These are phyloP conservation scores for Canavalia gladiata DNA, from an alignment of 306 rosid genomes.

Conservation along the genomic window DNA sequence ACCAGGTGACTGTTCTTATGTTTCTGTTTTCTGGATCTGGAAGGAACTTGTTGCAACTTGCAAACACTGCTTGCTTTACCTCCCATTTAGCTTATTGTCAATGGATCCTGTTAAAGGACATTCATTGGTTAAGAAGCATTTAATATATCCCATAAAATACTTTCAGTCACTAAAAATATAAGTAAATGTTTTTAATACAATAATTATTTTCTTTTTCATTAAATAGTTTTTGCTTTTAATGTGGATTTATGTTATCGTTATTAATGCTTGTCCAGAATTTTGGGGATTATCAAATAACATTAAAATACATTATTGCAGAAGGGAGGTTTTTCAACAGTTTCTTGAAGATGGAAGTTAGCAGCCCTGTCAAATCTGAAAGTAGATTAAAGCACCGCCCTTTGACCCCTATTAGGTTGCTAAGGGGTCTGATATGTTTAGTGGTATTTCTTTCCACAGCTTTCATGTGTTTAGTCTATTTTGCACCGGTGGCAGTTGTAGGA, in stretches of 20 bases:
- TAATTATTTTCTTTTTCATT: neutral
- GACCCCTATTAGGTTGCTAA: constrained; percentile 68
- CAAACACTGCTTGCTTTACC: constrained; percentile 8
- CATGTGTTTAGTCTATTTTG: constrained; percentile 73
- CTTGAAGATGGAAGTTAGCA: constrained; percentile 67
- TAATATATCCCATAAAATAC: constrained; percentile 3
- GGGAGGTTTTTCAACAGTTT: constrained; percentile 56
- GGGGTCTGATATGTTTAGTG: constrained; percentile 81
- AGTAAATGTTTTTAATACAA: neutral
- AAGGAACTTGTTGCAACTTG: neutral
- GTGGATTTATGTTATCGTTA: constrained; percentile 28
- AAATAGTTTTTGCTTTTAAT: neutral
- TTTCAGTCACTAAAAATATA: neutral
- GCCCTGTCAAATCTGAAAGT: constrained; percentile 56
- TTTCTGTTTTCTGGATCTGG: constrained; percentile 33
- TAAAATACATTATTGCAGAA: constrained; percentile 63
- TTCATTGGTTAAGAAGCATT: neutral
- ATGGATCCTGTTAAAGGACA: neutral
- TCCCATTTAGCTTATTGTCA: constrained; percentile 30
- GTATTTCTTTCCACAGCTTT: constrained; percentile 91
- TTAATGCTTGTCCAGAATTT: constrained; percentile 37
- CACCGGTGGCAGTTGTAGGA: constrained; percentile 61
- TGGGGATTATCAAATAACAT: constrained; percentile 44
- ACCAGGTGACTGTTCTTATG: constrained; percentile 8
- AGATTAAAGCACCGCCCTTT: constrained; percentile 70